These are phyloP conservation scores for Caryopteris hybrid DNA, from an alignment of 305 asterid species.

Conservation along the genomic window DNA sequence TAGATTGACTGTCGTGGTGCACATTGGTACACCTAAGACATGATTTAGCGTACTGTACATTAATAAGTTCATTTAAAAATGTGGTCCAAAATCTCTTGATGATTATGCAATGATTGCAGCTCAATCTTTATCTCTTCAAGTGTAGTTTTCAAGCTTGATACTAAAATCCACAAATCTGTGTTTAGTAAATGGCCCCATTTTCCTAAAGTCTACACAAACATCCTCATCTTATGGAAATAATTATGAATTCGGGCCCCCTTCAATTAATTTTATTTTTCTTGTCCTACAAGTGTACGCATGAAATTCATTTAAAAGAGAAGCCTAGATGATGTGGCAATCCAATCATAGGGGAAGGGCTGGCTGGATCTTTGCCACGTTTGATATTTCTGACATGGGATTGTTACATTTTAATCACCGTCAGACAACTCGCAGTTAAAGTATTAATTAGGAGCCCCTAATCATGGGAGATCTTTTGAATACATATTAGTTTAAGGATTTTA, in stretches of 20 bases:
- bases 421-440: neutral
- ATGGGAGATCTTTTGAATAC: neutral
- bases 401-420: conserved; percentile 9
- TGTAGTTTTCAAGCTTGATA: conserved; percentile 27
- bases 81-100: neutral
- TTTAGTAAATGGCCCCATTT: conserved; percentile 14
- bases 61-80: neutral
- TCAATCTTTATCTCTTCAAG: conserved; percentile 14
- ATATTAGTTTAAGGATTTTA: neutral
- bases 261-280: conserved; percentile 1
- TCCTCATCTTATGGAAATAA: conserved; percentile 32
- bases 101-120: conserved; percentile 33
- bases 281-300: conserved; percentile 37
- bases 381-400: neutral
- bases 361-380: conserved; percentile 22
- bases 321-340: conserved; percentile 23
- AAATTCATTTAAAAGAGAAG: neutral
- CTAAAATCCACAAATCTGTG: conserved; percentile 19
- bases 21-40: neutral
- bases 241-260: conserved; percentile 30
- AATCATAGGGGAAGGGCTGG: conserved; percentile 20
- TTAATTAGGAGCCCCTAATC: neutral
- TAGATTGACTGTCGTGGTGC: too few relatives aligned
- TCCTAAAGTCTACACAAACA: conserved; percentile 22
- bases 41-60: neutral